Evolutionary conservation across 176 grass and related monocot species (phyloP).

Genomic region (Tuctoria greenei): DNA sequence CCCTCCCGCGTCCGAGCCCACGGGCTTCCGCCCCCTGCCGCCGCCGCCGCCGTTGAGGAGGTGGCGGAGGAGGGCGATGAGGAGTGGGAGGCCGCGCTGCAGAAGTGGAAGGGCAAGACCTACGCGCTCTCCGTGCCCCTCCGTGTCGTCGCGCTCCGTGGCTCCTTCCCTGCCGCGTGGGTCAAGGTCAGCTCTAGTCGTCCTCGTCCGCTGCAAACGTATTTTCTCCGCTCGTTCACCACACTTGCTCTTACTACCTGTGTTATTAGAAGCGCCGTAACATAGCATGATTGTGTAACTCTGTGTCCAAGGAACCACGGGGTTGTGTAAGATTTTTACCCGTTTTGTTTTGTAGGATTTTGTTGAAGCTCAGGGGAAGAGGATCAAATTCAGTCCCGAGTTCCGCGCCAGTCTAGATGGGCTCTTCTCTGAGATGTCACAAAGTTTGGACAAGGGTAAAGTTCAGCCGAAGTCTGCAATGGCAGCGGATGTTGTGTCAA

Average conservation of each 20-base stretch:
- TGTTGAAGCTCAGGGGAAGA: constrained; percentile 72
- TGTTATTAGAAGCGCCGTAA: neutral
- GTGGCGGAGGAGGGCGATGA: constrained; percentile 45
- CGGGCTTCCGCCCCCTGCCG: constrained; percentile 21
- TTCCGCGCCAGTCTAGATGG: constrained; percentile 52
- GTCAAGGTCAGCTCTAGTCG: constrained; percentile 57
- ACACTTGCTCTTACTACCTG: neutral
- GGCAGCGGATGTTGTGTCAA: constrained; percentile 69
- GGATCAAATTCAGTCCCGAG: constrained; percentile 61
- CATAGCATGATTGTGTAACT: neutral
- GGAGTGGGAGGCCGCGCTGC: constrained; percentile 66
- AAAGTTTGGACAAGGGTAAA: constrained; percentile 59
- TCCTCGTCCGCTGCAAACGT: neutral
- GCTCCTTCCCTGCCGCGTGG: constrained; percentile 84
- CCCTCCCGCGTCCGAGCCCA: constrained; percentile 34
- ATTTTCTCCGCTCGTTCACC: neutral
- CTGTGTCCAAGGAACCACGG: neutral
- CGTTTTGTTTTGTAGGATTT: constrained; percentile 62
- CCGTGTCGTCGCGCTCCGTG: constrained; percentile 71
- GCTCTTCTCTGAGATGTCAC: constrained; percentile 69
- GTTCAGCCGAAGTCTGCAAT: constrained; percentile 67
- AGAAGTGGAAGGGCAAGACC: constrained; percentile 77
- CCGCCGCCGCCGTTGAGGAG: neutral
- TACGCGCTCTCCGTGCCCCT: constrained; percentile 81
- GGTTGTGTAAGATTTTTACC: neutral